A percentile compares a stretch with the other conserved stretches of the same genome.
phyloP scores from a whole-genome alignment of 2,329 filamentous ascomycete species.

The Trichoderma sp. region DNA sequence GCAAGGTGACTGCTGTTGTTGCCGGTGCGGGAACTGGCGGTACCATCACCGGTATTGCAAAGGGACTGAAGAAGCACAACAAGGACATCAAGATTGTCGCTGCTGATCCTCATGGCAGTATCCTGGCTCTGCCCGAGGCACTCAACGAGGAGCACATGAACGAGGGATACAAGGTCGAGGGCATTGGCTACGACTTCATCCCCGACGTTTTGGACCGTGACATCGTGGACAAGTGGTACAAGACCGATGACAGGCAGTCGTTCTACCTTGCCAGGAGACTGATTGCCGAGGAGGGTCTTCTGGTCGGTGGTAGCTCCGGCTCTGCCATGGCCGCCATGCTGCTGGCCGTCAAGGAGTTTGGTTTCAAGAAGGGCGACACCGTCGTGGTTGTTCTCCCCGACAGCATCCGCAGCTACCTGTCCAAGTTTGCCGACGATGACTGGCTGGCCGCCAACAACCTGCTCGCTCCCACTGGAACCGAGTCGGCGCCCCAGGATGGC shows the following conservation, averaged over 20 bases:
- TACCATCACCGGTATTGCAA: slow-evolving; percentile 87
- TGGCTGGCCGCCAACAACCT: slow-evolving; percentile 98
- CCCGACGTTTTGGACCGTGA: slow-evolving; percentile 86
- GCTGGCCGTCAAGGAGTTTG: slow-evolving; percentile 72
- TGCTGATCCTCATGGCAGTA: slow-evolving; percentile 89
- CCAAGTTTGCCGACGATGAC: slow-evolving; percentile 98
- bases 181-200: slow-evolving; percentile 98
- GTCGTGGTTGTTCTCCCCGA: slow-evolving; percentile 92
- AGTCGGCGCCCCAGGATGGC: slow-evolving; percentile 47
- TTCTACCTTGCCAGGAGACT: slow-evolving; percentile 88
- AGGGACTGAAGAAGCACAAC: slow-evolving; percentile 86
- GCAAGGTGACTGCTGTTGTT: slow-evolving; percentile 78
- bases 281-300: slow-evolving; percentile 90
- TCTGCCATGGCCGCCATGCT: slow-evolving; percentile 85
- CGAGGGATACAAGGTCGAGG: slow-evolving; percentile 94
- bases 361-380: slow-evolving; percentile 79
- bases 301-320: slow-evolving; percentile 91
- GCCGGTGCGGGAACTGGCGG: slow-evolving; percentile 95
- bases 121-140: slow-evolving; percentile 76
- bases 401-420: slow-evolving; percentile 95
- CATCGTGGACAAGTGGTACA: slow-evolving; percentile 92
- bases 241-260: slow-evolving; percentile 90
- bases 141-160: slow-evolving; percentile 82
- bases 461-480: slow-evolving; percentile 53
- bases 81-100: slow-evolving; percentile 83